phyloP scores from a whole-genome alignment of 192 early-diverging fungal species.

The Coemansia sp. region DNA sequence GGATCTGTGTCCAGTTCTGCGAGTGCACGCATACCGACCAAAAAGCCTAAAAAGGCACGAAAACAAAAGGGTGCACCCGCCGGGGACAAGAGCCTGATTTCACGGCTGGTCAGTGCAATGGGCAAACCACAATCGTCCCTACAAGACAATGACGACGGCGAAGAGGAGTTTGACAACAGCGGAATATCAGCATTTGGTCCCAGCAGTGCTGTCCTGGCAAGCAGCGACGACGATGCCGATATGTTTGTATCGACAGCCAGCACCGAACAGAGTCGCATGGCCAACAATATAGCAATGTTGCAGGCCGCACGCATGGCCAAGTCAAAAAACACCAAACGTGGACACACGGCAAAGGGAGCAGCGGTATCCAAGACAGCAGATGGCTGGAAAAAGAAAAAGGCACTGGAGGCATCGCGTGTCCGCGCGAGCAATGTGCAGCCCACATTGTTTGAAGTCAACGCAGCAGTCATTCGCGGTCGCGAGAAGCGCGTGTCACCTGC shows the following conservation, averaged over 20 bases:
- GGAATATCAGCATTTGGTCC: neutral
- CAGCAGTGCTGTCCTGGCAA: neutral
- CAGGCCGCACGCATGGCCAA: slow-evolving; percentile 10
- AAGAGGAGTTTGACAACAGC: slow-evolving; percentile 12
- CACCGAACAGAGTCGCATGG: neutral
- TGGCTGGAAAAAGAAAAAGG: slow-evolving; percentile 18
- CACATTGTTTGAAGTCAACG: slow-evolving; percentile 19
- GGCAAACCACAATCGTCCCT: slow-evolving; percentile 7
- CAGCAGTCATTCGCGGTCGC: slow-evolving; percentile 27
- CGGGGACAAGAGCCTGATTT: slow-evolving; percentile 30
- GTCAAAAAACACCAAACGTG: slow-evolving; percentile 10
- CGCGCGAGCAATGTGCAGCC: slow-evolving; percentile 12
- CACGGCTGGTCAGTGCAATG: slow-evolving; percentile 36
- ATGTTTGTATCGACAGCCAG: slow-evolving; percentile 14
- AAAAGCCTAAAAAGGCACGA: slow-evolving; percentile 10
- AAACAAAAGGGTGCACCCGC: slow-evolving; percentile 8
- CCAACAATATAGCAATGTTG: slow-evolving; percentile 1
- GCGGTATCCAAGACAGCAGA: neutral
- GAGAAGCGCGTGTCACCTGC: slow-evolving; percentile 3
- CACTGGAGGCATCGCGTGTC: neutral
- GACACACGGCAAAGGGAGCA: slow-evolving; percentile 16
- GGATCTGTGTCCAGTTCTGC: neutral
- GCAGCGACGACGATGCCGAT: slow-evolving; percentile 12
- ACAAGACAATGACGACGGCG: neutral
- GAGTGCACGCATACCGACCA: neutral